Evolutionary conservation across 768 basidiomycete genomes (phyloP).

Genomic region (Myochromella boudieri): DNA sequence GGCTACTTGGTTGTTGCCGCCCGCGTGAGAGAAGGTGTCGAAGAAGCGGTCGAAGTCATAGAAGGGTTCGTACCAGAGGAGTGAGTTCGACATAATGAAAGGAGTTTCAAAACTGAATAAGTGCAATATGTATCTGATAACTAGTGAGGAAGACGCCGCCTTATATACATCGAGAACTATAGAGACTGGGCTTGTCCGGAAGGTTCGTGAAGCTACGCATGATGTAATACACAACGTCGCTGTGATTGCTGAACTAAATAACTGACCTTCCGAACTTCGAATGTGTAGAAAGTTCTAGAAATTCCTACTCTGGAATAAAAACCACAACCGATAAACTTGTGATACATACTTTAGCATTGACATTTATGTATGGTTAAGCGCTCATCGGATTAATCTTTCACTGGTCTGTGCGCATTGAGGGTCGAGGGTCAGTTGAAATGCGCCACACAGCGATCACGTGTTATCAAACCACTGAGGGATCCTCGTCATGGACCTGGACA

Average conservation of each 20-base stretch:
- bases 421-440: neutral
- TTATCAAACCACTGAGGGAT: neutral
- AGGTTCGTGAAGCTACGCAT: neutral
- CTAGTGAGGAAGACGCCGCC: neutral
- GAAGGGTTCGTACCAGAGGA: constrained; percentile 2
- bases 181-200: neutral
- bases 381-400: neutral
- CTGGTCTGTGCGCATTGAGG: neutral
- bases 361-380: neutral
- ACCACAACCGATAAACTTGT: neutral
- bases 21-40: neutral
- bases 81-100: neutral
- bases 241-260: neutral
- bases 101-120: neutral
- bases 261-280: neutral
- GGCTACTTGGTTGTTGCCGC: neutral
- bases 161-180: neutral
- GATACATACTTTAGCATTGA: no score
- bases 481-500: neutral
- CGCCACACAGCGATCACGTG: neutral
- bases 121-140: neutral
- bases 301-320: neutral
- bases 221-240: no score
- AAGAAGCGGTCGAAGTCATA: constrained; percentile 3
- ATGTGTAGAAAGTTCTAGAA: neutral